These are phyloP conservation scores for Claviceps africana DNA, from an alignment of 2,329 filamentous ascomycete species.

Conservation along the genomic window DNA sequence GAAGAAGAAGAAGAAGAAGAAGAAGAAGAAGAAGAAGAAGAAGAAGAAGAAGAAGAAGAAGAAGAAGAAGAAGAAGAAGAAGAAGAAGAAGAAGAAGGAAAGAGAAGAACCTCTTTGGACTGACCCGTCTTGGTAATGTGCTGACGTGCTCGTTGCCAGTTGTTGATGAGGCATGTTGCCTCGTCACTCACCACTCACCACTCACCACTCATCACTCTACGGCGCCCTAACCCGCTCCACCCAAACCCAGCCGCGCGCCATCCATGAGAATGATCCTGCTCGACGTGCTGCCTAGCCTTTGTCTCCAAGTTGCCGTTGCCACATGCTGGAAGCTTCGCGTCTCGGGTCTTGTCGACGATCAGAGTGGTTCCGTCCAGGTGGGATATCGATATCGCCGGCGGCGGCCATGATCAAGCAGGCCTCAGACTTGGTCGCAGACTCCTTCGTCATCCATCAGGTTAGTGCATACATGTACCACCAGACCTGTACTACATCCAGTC, in stretches of 20 bases:
- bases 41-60: too few species aligned
- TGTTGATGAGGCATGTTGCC: constrained; percentile 44
- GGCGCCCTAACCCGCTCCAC: constrained; percentile 51
- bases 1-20: too few species aligned
- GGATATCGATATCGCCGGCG: too few species aligned
- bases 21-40: too few species aligned
- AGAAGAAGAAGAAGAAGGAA: too few species aligned
- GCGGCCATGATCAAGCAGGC: neutral
- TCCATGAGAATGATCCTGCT: too few species aligned
- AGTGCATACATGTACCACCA: neutral
- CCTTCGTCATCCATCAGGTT: neutral
- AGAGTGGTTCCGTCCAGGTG: neutral
- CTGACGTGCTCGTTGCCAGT: constrained; percentile 81
- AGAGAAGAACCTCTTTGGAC: constrained; percentile 25
- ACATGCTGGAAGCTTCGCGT: neutral
- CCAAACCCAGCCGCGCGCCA: constrained; percentile 32
- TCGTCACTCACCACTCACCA: constrained; percentile 8
- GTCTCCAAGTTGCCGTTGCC: neutral
- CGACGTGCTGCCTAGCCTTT: neutral
- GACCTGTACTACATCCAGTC: too few species aligned
- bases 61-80: too few species aligned
- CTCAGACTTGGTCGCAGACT: neutral
- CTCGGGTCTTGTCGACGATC: neutral
- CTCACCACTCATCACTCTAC: constrained; percentile 16
- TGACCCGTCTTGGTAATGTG: constrained; percentile 64